These are phyloP conservation scores for Mucor ambiguus DNA, from an alignment of 371 early-diverging fungal genomes.

Conservation along the genomic window DNA sequence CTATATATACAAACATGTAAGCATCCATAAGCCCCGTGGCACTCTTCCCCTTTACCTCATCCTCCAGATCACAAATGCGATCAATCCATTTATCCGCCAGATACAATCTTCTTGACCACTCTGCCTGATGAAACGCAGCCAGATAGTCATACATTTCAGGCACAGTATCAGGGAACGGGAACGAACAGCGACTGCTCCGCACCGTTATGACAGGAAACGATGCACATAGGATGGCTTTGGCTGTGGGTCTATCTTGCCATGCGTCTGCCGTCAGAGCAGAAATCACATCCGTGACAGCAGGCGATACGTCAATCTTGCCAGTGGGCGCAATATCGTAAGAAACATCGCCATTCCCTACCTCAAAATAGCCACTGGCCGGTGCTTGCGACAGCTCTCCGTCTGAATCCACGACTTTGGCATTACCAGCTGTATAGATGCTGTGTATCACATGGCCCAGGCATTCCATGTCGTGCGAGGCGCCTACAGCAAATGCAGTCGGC, in stretches of 20 bases:
- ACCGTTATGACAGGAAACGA: constrained; percentile 53
- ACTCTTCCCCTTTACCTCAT: constrained; percentile 37
- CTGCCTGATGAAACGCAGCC: constrained; percentile 60
- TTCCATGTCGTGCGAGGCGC: constrained; percentile 58
- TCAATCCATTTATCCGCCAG: constrained; percentile 65
- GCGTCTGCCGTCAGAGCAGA: constrained; percentile 41
- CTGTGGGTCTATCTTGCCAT: constrained; percentile 59
- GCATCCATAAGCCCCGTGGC: no score
- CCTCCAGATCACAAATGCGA: constrained; percentile 60
- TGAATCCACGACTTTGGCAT: constrained; percentile 35
- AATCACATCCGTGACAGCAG: constrained; percentile 52
- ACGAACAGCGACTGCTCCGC: constrained; percentile 43
- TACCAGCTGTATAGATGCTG: constrained; percentile 48
- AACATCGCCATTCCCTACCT: constrained; percentile 41
- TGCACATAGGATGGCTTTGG: constrained; percentile 56
- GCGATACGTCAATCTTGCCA: constrained; percentile 38
- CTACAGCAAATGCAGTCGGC: constrained; percentile 30
- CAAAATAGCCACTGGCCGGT: constrained; percentile 39
- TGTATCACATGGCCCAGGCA: constrained; percentile 58
- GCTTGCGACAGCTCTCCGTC: constrained; percentile 30
- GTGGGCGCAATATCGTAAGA: constrained; percentile 42
- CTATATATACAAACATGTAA: constrained; percentile 24
- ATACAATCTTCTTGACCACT: constrained; percentile 51
- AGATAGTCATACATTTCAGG: constrained; percentile 67
- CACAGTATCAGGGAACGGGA: constrained; percentile 57